These are phyloP conservation scores for Linnemannia zychae DNA, from an alignment of 192 early-diverging fungal genomes.

Conservation along the genomic window DNA sequence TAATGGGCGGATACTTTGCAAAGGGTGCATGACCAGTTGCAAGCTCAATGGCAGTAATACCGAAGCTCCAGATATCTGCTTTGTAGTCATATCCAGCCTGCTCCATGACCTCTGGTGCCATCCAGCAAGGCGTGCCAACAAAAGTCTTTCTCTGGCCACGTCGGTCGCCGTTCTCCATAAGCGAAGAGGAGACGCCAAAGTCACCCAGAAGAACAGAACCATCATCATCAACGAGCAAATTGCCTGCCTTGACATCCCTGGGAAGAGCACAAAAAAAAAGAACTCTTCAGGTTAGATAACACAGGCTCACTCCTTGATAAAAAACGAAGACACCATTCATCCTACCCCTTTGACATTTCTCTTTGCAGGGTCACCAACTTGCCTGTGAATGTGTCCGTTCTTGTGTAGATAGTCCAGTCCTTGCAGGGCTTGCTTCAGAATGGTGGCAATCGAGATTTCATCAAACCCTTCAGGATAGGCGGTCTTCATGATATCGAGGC, in stretches of 20 bases:
- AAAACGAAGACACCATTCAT: no score
- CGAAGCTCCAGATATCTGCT: conserved; percentile 94
- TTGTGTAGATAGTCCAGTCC: conserved; percentile 76
- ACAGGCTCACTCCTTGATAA: no score
- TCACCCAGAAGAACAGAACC: conserved; percentile 75
- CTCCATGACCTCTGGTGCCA: conserved; percentile 91
- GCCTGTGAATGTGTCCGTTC: conserved; percentile 75
- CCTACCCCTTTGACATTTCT: no score
- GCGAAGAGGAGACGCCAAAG: conserved; percentile 78
- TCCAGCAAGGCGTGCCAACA: conserved; percentile 80
- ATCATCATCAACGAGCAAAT: conserved; percentile 77
- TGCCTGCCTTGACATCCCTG: conserved; percentile 81
- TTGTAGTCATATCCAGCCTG: conserved; percentile 91
- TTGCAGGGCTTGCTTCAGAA: conserved; percentile 82
- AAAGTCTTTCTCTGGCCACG: conserved; percentile 75
- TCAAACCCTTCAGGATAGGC: conserved; percentile 87
- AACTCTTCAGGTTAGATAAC: background rate
- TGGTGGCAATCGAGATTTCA: conserved; percentile 82
- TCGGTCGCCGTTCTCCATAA: conserved; percentile 75
- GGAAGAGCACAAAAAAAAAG: background rate
- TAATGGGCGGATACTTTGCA: conserved; percentile 89
- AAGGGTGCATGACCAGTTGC: conserved; percentile 93
- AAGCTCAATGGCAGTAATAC: conserved; percentile 88
- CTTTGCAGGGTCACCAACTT: background rate
- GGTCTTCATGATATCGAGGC: conserved; percentile 92